Conservation (phyloP, 495 filamentous ascomycete species). For the Penicillium soppii region DNA sequence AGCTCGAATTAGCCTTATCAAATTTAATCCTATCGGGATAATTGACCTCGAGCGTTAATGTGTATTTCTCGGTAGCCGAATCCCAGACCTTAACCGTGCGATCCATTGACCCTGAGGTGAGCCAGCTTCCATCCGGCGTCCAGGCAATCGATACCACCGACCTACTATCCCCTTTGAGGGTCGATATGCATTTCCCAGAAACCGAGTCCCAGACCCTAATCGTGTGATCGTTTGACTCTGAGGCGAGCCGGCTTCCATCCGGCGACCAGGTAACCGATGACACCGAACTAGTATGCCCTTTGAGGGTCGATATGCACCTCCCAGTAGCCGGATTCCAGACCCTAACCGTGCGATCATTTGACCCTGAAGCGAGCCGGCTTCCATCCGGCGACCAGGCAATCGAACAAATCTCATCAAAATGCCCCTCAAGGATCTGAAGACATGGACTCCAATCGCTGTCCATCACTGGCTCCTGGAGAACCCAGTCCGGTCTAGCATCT, state of each 20-base stretch:
- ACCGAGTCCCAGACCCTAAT: background rate
- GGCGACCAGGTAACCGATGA: background rate
- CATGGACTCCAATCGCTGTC: background rate
- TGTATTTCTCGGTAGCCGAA: slow-evolving; percentile 10
- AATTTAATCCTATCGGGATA: background rate
- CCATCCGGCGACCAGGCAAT: slow-evolving; percentile 24
- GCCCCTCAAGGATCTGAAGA: background rate
- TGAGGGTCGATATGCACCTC: background rate
- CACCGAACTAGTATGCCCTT: background rate
- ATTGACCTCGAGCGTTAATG: slow-evolving; percentile 10
- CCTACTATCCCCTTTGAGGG: slow-evolving; percentile 7
- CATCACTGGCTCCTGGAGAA: background rate
- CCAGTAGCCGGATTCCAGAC: slow-evolving; percentile 19
- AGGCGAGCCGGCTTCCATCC: background rate
- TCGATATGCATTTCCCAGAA: slow-evolving; percentile 16
- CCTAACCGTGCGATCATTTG: slow-evolving; percentile 8
- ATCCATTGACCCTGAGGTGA: slow-evolving; percentile 14
- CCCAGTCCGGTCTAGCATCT: background rate
- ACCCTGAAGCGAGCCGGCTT: slow-evolving; percentile 17
- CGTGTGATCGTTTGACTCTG: background rate
- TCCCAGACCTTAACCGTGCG: slow-evolving; percentile 30
- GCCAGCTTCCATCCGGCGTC: background rate
- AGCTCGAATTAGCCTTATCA: background rate
- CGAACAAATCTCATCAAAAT: background rate
- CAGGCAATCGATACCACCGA: background rate